Evolutionary conservation across 176 grass and related monocot genomes (phyloP).

Genomic region (Dactylis glomerata): DNA sequence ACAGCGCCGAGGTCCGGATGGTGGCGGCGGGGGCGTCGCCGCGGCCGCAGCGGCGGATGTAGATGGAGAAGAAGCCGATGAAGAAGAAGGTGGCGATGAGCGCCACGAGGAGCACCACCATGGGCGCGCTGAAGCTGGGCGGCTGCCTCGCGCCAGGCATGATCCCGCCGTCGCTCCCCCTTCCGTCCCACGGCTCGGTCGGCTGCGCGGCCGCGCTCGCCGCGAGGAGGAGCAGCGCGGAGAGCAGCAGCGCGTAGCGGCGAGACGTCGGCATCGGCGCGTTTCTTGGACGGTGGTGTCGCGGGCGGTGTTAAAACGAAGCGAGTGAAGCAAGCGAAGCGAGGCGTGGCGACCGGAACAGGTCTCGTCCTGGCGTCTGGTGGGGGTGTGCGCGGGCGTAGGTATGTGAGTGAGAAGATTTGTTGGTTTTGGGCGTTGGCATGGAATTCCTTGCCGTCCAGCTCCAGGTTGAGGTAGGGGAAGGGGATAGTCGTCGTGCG

Average conservation of each 20-base stretch:
- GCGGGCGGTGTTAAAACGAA: slow-evolving; percentile 14
- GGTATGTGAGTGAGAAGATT: no score
- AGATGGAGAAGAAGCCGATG: slow-evolving; percentile 74
- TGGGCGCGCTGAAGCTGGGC: slow-evolving; percentile 57
- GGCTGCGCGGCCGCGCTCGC: slow-evolving; percentile 24
- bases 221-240: neutral
- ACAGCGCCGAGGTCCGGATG: slow-evolving; percentile 43
- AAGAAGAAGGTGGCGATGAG: slow-evolving; percentile 64
- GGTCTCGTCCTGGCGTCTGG: slow-evolving; percentile 11
- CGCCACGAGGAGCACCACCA: slow-evolving; percentile 62
- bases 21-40: neutral
- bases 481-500: neutral
- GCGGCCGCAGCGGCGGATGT: slow-evolving; percentile 56
- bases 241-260: neutral
- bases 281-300: slow-evolving; percentile 8
- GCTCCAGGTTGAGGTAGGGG: no score
- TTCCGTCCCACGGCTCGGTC: neutral
- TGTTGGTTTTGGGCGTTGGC: no score
- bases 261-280: slow-evolving; percentile 1
- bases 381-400: neutral
- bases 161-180: neutral
- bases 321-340: neutral
- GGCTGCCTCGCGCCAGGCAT: neutral
- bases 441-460: neutral
- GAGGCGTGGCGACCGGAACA: neutral